Evolutionary conservation across 352 stramenopile species (phyloP).

Genomic region (Pilasporangium apinafurcum): DNA sequence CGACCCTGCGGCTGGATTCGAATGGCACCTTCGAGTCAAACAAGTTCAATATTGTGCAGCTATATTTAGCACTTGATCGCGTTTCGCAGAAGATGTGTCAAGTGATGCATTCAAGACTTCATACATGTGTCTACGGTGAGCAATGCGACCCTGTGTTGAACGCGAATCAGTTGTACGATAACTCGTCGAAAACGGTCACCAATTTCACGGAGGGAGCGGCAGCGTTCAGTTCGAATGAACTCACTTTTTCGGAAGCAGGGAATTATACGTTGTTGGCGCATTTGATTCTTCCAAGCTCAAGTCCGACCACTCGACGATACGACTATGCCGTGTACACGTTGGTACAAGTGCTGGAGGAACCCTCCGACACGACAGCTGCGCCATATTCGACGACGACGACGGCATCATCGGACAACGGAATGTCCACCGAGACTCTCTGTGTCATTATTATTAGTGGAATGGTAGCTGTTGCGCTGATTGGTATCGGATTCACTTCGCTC

Average conservation of each 20-base stretch:
- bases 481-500: conserved; percentile 59
- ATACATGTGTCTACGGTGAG: conserved; percentile 28
- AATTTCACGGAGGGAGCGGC: conserved; percentile 49
- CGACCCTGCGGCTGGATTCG: conserved; percentile 29
- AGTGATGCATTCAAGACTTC: conserved; percentile 48
- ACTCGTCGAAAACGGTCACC: conserved; percentile 36
- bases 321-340: conserved; percentile 66
- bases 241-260: conserved; percentile 40
- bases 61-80: conserved; percentile 37
- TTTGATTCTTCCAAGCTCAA: conserved; percentile 46
- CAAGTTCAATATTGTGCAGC: conserved; percentile 31
- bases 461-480: conserved; percentile 49
- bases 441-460: conserved; percentile 70
- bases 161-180: conserved; percentile 28
- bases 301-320: conserved; percentile 31
- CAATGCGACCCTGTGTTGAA: conserved; percentile 55
- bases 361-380: conserved; percentile 15
- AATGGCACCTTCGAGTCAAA: conserved; percentile 29
- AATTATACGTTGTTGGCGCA: conserved; percentile 55
- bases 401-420: conserved; percentile 11
- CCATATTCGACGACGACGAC: conserved; percentile 21
- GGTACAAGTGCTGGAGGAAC: conserved; percentile 21
- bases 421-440: conserved; percentile 59
- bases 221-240: conserved; percentile 44
- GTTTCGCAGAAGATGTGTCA: conserved; percentile 47